Conservation (phyloP, 1,284 basidiomycete species). For the Ceratobasidium sp. region DNA sequence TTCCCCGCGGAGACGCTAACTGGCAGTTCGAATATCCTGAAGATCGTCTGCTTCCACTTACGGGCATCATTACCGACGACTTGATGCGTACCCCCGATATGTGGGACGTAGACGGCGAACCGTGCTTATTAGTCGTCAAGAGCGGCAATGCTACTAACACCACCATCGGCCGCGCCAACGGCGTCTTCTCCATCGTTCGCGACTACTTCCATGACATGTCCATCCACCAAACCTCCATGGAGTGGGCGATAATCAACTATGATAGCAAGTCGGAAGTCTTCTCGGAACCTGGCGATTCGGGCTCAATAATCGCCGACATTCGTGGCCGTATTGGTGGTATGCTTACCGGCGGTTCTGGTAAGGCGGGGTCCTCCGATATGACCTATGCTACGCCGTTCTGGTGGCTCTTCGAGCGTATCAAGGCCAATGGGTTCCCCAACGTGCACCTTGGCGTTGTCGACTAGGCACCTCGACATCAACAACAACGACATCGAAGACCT, state of each 20-base stretch:
- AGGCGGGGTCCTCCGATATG: slow-evolving; percentile 32
- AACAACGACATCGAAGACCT: too few relatives aligned
- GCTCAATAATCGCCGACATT: slow-evolving; percentile 55
- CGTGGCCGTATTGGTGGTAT: slow-evolving; percentile 52
- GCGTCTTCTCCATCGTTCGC: slow-evolving; percentile 40
- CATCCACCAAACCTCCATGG: slow-evolving; percentile 41
- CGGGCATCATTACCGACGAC: slow-evolving; percentile 28
- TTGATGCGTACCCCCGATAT: slow-evolving; percentile 30
- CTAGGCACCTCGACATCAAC: too few relatives aligned
- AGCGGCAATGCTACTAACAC: slow-evolving; percentile 34
- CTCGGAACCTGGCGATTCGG: slow-evolving; percentile 57
- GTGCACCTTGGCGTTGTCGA: too few relatives aligned
- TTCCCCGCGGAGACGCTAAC: slow-evolving; percentile 43
- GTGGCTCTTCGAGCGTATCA: slow-evolving; percentile 54
- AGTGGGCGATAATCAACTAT: slow-evolving; percentile 51
- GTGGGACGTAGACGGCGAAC: slow-evolving; percentile 33
- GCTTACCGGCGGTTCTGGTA: slow-evolving; percentile 46
- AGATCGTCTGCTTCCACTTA: slow-evolving; percentile 35
- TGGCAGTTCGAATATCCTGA: slow-evolving; percentile 45
- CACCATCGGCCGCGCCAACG: slow-evolving; percentile 47
- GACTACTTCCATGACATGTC: slow-evolving; percentile 6
- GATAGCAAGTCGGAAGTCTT: slow-evolving; percentile 53
- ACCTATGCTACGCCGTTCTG: slow-evolving; percentile 56
- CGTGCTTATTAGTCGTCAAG: slow-evolving; percentile 47
- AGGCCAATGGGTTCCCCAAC: slow-evolving; percentile 9